Evolutionary conservation across 257 asterid genomes (phyloP), one percentile per base, ranked within the genome.

Genomic region (Nicotiana knightiana): DNA sequence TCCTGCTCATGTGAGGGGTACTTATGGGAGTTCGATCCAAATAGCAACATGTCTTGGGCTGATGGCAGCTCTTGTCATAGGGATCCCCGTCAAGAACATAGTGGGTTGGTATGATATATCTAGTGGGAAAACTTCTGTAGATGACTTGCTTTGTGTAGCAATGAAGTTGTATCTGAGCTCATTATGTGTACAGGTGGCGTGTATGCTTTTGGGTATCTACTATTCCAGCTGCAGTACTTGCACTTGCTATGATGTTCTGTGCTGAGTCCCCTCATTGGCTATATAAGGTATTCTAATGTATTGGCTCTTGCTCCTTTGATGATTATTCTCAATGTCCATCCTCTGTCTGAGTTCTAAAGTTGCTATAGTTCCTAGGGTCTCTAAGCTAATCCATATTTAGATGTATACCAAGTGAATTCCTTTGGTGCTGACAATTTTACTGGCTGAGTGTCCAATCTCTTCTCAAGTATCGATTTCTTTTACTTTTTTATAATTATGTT

Each of bases 201-300:
- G 79, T 88, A 73, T 95, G 98, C 89, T 95, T 95, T 85, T 93
- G 97, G 98, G 71, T 89, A 76, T 92, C 99, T 75, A 81, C 88
- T 48, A 67, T 93, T 86, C 99, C 99, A 11, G 97, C 99, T 86
- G 87, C 90, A 13, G 21, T 89, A 77, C 93, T 95, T 67, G 94
- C 89, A 82, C 82, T 95, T 80, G 85, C 89, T 39, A 95, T 95
- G 97, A 86, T 85, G 85, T 95, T 91, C 85, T 95, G 99, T 87
- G 98, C 86, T 54, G 99, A 95, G 84, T 93, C 98, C 85, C 99
- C 99, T 18, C 92, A 89, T 59, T 93, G 99, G 99, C 89, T 95
- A 37, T 93, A 93, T 88, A 95, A 95, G 98, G 99, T 95, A 83
- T 79, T 83, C 53, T 54, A 48, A 24, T 48, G 15, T 13, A 48